Percentiles rank a stretch among this genome's conserved stretches.
These are phyloP conservation scores for Fusarium denticulatum DNA, from an alignment of 2,329 filamentous ascomycete species.

Conservation along the genomic window DNA sequence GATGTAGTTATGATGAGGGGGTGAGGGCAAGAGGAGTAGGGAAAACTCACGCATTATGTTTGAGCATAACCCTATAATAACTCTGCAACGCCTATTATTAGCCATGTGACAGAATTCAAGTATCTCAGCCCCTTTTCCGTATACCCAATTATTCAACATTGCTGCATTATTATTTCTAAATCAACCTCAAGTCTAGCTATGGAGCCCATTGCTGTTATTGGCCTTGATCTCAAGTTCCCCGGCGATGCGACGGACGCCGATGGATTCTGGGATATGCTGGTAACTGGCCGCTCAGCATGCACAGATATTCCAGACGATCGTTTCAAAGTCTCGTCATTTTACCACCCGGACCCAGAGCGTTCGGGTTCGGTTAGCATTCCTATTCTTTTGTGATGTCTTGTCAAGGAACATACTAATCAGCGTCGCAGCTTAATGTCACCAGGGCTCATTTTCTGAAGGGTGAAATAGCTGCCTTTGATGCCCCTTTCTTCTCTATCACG, in stretches of 20 bases:
- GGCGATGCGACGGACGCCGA: conserved; percentile 1
- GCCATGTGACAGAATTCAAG: not conserved
- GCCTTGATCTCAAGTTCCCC: conserved; percentile 6
- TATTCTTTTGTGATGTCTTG: accelerated
- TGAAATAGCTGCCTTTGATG: conserved; percentile 37
- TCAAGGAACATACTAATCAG: not conserved
- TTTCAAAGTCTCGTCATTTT: conserved; percentile 5
- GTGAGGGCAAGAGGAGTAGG: accelerated
- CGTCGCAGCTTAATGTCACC: not conserved
- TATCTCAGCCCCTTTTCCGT: not conserved
- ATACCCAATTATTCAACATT: not conserved
- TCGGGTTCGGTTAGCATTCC: not conserved
- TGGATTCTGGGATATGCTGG: conserved; percentile 11
- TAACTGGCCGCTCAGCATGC: not conserved
- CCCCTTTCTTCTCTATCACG: conserved; percentile 52
- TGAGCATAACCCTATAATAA: not conserved
- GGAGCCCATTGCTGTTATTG: conserved; percentile 5
- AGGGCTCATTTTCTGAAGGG: not conserved
- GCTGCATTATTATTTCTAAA: not conserved
- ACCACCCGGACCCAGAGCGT: conserved; percentile 5
- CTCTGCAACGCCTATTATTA: not conserved
- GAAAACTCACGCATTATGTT: accelerated
- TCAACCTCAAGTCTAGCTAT: not conserved
- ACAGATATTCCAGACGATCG: conserved; percentile 3
- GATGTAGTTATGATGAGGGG: not conserved